Conservation (phyloP, 192 early-diverging fungal species). For the Linnemannia exigua region DNA sequence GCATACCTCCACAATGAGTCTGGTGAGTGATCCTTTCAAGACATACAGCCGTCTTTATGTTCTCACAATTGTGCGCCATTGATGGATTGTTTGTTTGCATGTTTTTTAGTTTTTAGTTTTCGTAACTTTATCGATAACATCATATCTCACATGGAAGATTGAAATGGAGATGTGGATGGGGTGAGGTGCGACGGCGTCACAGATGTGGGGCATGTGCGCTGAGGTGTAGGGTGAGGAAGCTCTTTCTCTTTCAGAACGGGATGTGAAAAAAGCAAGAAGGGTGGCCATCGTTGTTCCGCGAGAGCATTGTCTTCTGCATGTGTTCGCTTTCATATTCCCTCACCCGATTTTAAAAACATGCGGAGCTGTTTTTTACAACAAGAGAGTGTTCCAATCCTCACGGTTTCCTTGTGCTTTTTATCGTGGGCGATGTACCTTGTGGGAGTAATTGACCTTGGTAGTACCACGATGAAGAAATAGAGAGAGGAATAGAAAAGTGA, state of each 20-base stretch:
- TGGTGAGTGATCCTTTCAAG: conserved; percentile 19
- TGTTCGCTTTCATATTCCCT: neutral
- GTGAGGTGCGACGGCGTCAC: neutral
- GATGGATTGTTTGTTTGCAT: neutral
- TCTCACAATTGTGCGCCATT: neutral
- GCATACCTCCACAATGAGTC: conserved; percentile 49
- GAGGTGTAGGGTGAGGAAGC: neutral
- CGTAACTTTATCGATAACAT: neutral
- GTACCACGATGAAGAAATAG: neutral
- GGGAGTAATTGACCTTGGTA: neutral
- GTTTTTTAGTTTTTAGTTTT: neutral
- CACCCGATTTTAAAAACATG: neutral
- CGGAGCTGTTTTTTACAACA: neutral
- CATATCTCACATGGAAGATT: conserved; percentile 7
- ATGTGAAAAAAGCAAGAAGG: neutral
- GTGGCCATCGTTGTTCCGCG: neutral
- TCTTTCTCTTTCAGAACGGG: neutral
- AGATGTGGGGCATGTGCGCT: neutral
- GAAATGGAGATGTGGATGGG: too few relatives aligned
- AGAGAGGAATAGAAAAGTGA: neutral
- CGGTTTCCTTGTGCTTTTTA: conserved; percentile 8
- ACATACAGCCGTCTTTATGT: neutral
- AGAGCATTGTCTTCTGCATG: neutral
- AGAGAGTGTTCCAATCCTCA: neutral
- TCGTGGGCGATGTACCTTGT: neutral